Base-by-base conservation (phyloP, 2,329 filamentous ascomycete genomes). In the Neofusicoccum parvum region DNA sequence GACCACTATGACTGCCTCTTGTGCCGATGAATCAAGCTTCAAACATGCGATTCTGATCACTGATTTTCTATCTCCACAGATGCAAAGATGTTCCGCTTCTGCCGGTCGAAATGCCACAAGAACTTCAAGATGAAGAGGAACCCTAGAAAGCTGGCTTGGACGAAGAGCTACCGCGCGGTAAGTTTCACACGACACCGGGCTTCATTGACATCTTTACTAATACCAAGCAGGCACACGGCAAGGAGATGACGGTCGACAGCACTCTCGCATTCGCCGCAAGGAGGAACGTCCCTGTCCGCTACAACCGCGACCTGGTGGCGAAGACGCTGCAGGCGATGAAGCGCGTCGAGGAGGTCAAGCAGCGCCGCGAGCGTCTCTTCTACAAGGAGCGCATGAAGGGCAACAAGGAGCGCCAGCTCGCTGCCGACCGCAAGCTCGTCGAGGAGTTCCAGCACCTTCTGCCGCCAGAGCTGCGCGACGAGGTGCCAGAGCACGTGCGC, bases 91-190 rank as follows among this genome's bases (percentile, higher is more conserved):
- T 90, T 90, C 78, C 82, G 85, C 62, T 91, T 90, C 80, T 90
- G 88, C 81, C 36, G 53, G 20, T 85, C 81, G 56, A 88, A 89
- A 83, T 88, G 86, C 79, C 86, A 88, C 78, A 87, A 87, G 68
- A 80, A 80, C 85, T 96, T 96, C 87, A 95, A 96, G 82, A 96
- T 96, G 92, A 97, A 97, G 90, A 90, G 95, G 71, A 97, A 98
- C 82, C 94, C 94, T 41, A 89, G 94, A 78, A 97, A 97, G 54
- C 87, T 98, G 72, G 95, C 93, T 81, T 97, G 94, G 95, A 97
- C 94, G 68, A 97, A 97, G 85, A 89, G 92, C 62, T 94, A 94
- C 86, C 90, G 93, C 75, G 56, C 56, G 43, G 50, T 53, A 37
- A 37, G 50, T 53, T 37, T 20, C 17, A 32, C 34, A 11, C 9